Base-by-base conservation (phyloP, 176 grass and related monocot genomes). In the Melocanna baccifera region DNA sequence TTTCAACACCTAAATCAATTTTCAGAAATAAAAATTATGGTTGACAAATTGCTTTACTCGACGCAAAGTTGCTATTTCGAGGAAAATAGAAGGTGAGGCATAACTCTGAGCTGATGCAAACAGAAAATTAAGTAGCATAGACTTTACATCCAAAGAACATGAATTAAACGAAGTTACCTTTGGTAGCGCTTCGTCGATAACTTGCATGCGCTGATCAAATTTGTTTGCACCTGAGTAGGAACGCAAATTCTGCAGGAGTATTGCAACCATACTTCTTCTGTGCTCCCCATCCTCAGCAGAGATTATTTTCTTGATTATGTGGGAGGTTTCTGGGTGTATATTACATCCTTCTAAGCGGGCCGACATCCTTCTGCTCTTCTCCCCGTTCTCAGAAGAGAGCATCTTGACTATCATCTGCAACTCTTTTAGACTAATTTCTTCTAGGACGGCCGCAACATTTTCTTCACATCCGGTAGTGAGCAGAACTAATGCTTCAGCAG, bases 401-500 rank as follows among this genome's bases (percentile, higher is more conserved):
- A 55, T 45, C 3, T 58, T 11, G 50, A 78, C 73, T n/a, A 69
- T 34, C 8, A 16, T 69, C 7, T 47, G 0, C 19, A 85, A 59
- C 48, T 85, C 83, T 19, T 85, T 0, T 12, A 1, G 0, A 14
- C 7, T 19, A 37, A 69, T 85, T 20, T 32, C 51, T 48, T 61
- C 12, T 77, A 85, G 83, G 40, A 85, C 4, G 55, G 64, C 40
- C 11, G 10, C 26, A 7, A 34, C 64, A 61, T 78, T 85, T 14
- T 70, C 18, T 12, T 25, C 9, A 19, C 83, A 85, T 2, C 22
- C 74, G 56, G 26, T 69, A 30, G 83, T 85, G 53, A 85, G 74
- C 18, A 85, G 63, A 36, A 47, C 5, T 19, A 85, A 76, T 77
- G 83, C 83, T 77, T 85, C 32, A 57, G 26, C 74, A 70, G 74